Base-by-base conservation (phyloP, 805 yeast genomes). In the Wickerhamiella spandovensis region DNA sequence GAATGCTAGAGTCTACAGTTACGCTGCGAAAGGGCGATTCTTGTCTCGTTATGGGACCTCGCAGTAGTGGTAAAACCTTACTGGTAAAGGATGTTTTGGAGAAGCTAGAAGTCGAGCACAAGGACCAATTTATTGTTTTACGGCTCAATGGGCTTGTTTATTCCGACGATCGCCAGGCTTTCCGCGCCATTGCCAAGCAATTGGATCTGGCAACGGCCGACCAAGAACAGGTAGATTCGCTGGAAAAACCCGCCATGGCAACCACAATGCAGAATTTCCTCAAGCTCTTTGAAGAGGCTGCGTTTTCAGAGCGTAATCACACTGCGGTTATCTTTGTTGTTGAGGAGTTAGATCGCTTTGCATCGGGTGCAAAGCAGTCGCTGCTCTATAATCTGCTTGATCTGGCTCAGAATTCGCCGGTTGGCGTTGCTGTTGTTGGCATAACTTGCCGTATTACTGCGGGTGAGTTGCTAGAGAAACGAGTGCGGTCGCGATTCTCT, bases 401-500 rank as follows among this genome's bases (percentile, higher is more conserved):
- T 59, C 71, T 89, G 58, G 80, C 95, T 1, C 95, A 87, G 61
- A 69, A 78, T 44, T 73, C 78, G 18, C 72, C 76, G 1, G 72
- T 77, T 1, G 95, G 96, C 1, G 78, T 89, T 5, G 76, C 92
- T 48, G 84, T 90, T 5, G 64, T 92, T 45, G 97, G 97, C 1
- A 66, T 82, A 12, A 81, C 94, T 0, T 74, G 89, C 1, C 79
- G 82, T 48, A 70, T 86, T 46, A 85, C 84, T 5, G 74, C 87
- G 0, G 72, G 89, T 47, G 97, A 90, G 58, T 72, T 78, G 58
- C 69, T 92, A 44, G 99, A 92, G 61, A 92, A 90, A 61, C 74
- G 99, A 59, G 97, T 92, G 0, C 75, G 87, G 56, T 82, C 94
- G 51, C 70, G 99, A 55, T 92, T 89, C 63, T 81, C 92, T 17